These are phyloP conservation scores for Haplosporangium sp. DNA, from an alignment of 371 early-diverging fungal species.

Conservation along the genomic window DNA sequence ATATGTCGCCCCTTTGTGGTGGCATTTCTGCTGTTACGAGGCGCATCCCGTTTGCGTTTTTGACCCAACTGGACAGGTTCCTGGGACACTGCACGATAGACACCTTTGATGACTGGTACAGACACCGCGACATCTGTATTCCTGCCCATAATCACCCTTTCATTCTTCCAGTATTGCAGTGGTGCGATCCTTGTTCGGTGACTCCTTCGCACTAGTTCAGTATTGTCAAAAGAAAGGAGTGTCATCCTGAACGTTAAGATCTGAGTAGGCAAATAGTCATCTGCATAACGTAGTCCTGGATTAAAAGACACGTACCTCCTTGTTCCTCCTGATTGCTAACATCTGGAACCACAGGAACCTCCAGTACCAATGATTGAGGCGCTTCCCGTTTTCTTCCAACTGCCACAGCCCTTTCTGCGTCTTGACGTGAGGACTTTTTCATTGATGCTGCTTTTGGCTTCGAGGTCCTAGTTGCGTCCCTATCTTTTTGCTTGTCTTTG, in stretches of 20 bases:
- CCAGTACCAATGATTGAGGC: slow-evolving; percentile 3
- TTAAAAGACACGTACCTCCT: slow-evolving; percentile 19
- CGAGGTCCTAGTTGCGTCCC: neutral
- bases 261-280: too few species aligned
- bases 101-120: slow-evolving; percentile 33
- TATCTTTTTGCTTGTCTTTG: neutral
- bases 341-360: slow-evolving; percentile 46
- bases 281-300: neutral
- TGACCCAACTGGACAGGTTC: neutral
- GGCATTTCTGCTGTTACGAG: neutral
- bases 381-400: neutral
- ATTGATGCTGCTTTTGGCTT: too few species aligned
- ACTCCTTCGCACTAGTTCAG: slow-evolving; percentile 35
- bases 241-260: neutral
- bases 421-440: too few species aligned
- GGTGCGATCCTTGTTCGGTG: slow-evolving; percentile 36
- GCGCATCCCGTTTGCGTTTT: slow-evolving; percentile 8
- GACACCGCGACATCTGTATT: neutral
- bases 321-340: slow-evolving; percentile 1
- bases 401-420: neutral
- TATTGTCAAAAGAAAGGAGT: neutral
- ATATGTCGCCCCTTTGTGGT: neutral
- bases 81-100: slow-evolving; percentile 21
- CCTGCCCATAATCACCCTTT: slow-evolving; percentile 23
- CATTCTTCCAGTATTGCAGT: slow-evolving; percentile 49